phyloP scores from a whole-genome alignment of 495 filamentous ascomycete species.

The Penicillium turbatum region DNA sequence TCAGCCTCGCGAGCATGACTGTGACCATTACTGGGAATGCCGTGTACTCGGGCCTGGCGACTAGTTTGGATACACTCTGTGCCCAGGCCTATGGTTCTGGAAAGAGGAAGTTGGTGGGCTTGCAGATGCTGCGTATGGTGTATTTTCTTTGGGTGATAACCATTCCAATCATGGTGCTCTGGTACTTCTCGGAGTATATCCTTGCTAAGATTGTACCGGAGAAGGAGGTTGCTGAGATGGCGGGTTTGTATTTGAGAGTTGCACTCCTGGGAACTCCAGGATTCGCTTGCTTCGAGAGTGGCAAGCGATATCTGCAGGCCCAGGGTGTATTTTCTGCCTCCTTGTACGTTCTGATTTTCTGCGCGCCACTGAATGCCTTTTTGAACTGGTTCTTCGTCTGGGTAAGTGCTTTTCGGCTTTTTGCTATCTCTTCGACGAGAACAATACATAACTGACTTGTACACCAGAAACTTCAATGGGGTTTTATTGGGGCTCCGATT shows the following conservation, averaged over 20 bases:
- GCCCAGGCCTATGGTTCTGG: constrained; percentile 75
- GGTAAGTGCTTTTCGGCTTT: constrained; percentile 36
- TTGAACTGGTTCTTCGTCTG: constrained; percentile 75
- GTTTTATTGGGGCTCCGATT: constrained; percentile 79
- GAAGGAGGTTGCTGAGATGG: constrained; percentile 56
- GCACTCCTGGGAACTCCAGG: constrained; percentile 64
- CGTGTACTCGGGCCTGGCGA: constrained; percentile 67
- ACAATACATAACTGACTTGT: constrained; percentile 9
- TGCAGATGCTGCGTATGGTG: constrained; percentile 70
- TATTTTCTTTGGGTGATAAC: constrained; percentile 59
- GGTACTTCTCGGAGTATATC: constrained; percentile 58
- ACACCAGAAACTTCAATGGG: constrained; percentile 59
- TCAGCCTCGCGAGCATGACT: constrained; percentile 64
- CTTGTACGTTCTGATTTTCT: constrained; percentile 62
- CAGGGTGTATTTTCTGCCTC: constrained; percentile 69
- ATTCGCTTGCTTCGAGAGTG: constrained; percentile 67
- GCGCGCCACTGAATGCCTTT: constrained; percentile 66
- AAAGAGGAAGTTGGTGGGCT: constrained; percentile 60
- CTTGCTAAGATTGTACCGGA: constrained; percentile 62
- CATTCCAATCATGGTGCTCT: constrained; percentile 62
- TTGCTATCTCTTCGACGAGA: not conserved
- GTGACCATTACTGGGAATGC: constrained; percentile 71
- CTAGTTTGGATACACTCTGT: constrained; percentile 70
- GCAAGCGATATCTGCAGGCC: constrained; percentile 70
- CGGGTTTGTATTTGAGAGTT: constrained; percentile 64